Evolutionary conservation across 495 filamentous ascomycete species (phyloP).

Genomic region (Parachaetomium inaequale): DNA sequence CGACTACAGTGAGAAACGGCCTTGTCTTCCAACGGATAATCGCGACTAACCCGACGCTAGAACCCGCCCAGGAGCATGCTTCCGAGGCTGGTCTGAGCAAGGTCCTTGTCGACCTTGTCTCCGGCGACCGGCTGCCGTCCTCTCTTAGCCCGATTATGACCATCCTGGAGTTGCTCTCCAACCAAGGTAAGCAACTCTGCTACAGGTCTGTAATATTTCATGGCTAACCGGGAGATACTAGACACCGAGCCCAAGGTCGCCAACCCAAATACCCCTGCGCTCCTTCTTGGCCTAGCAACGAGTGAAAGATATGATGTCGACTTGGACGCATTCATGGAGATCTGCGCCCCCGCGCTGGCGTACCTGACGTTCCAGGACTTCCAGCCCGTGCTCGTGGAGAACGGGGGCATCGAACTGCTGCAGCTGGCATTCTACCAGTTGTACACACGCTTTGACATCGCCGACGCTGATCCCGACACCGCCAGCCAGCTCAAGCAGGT

Average conservation of each 20-base stretch:
- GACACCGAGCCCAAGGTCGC: constrained; percentile 37
- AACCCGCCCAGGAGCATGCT: constrained; percentile 53
- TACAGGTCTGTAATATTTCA: no score
- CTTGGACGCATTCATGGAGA: constrained; percentile 36
- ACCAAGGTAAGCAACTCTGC: constrained; percentile 40
- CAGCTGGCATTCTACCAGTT: constrained; percentile 34
- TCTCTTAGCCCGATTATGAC: constrained; percentile 43
- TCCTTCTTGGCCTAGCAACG: constrained; percentile 36
- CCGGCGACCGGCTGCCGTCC: constrained; percentile 30
- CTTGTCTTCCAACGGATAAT: background rate
- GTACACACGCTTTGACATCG: constrained; percentile 26
- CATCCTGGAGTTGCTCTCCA: constrained; percentile 48
- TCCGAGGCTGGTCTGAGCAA: constrained; percentile 42
- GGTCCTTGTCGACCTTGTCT: constrained; percentile 39
- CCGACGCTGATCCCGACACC: constrained; percentile 43
- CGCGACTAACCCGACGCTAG: constrained; percentile 23
- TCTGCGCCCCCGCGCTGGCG: constrained; percentile 36
- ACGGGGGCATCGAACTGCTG: constrained; percentile 31
- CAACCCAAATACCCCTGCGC: constrained; percentile 31
- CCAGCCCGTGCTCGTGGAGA: constrained; percentile 42
- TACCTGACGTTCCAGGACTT: constrained; percentile 45
- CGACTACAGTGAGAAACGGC: constrained; percentile 59
- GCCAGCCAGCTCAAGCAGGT: constrained; percentile 51
- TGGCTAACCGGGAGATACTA: constrained; percentile 13
- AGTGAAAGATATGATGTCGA: constrained; percentile 22